phyloP scores from a whole-genome alignment of 192 early-diverging fungal genomes.

The Coemansia sp. region DNA sequence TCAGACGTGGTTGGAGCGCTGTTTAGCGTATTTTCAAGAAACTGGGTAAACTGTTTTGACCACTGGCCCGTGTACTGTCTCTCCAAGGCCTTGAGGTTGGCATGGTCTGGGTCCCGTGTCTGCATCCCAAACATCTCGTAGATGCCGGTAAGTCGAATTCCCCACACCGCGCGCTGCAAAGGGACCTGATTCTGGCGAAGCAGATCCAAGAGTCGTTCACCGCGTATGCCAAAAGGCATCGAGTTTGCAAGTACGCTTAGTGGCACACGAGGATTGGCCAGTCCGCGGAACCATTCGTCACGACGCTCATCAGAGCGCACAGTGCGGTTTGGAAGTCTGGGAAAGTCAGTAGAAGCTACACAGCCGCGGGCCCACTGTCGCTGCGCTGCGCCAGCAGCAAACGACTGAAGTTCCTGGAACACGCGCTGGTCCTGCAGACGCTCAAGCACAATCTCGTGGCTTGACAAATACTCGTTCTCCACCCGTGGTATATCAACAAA shows the following conservation, averaged over 20 bases:
- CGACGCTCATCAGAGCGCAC: constrained; percentile 32
- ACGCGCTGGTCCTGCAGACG: constrained; percentile 47
- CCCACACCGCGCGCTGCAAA: constrained; percentile 67
- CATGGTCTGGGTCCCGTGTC: constrained; percentile 29
- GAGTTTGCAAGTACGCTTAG: constrained; percentile 29
- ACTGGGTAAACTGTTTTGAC: constrained; percentile 45
- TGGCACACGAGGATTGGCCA: constrained; percentile 47
- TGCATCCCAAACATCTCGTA: constrained; percentile 59
- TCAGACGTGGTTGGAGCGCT: constrained; percentile 21
- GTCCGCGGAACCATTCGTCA: constrained; percentile 43
- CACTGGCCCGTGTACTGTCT: constrained; percentile 33
- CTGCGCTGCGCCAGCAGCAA: constrained; percentile 44
- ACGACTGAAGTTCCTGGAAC: constrained; percentile 39
- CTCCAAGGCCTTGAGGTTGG: constrained; percentile 21
- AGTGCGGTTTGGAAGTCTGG: constrained; percentile 25
- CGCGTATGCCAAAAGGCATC: constrained; percentile 56
- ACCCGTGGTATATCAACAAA: constrained; percentile 58
- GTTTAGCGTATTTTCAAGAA: constrained; percentile 33
- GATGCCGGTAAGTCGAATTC: constrained; percentile 66
- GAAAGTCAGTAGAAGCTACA: constrained; percentile 1
- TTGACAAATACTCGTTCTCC: constrained; percentile 37
- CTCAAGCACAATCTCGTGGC: constrained; percentile 40
- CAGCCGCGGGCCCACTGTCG: constrained; percentile 30
- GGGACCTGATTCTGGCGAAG: constrained; percentile 61
- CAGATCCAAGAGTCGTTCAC: constrained; percentile 62